Percentiles rank a stretch among this genome's conserved stretches.
Evolutionary conservation across 257 asterid genomes (phyloP).

Genomic region (Vinca minor): DNA sequence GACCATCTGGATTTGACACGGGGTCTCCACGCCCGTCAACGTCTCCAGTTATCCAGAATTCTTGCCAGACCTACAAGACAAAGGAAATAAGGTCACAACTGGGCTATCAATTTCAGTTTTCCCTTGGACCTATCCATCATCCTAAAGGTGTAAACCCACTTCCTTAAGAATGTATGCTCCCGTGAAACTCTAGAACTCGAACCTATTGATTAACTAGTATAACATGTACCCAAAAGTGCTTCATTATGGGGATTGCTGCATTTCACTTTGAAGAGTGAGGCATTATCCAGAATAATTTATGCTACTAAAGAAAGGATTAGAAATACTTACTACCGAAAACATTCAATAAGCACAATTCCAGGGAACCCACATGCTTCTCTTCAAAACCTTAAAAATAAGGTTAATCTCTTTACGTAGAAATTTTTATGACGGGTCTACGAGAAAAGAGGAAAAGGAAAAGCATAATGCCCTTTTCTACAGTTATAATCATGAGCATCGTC

Average conservation of each 20-base stretch:
- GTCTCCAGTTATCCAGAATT: slow-evolving; percentile 98
- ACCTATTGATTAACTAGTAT: neutral
- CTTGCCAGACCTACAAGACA: slow-evolving; percentile 90
- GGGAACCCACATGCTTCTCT: neutral
- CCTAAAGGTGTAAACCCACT: neutral
- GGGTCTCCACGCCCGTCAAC: slow-evolving; percentile 88
- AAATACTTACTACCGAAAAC: neutral
- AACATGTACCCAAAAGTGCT: neutral
- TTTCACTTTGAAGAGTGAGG: neutral
- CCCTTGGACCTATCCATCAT: neutral
- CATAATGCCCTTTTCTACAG: too few relatives aligned
- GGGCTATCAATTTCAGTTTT: neutral
- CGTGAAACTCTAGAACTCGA: neutral
- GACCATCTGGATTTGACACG: slow-evolving; percentile 82
- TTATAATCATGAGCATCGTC: neutral
- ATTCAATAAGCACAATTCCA: neutral
- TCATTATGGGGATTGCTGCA: neutral
- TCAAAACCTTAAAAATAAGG: neutral
- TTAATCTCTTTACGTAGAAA: neutral
- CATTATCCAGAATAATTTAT: neutral
- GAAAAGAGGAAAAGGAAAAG: neutral
- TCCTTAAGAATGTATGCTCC: neutral
- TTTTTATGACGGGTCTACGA: neutral
- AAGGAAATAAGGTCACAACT: neutral
- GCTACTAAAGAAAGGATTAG: neutral